Evolutionary conservation across 164 flowering plant species (phyloP), one percentile per base, ranked within the genome.

Genomic region (Houttuynia cordata): DNA sequence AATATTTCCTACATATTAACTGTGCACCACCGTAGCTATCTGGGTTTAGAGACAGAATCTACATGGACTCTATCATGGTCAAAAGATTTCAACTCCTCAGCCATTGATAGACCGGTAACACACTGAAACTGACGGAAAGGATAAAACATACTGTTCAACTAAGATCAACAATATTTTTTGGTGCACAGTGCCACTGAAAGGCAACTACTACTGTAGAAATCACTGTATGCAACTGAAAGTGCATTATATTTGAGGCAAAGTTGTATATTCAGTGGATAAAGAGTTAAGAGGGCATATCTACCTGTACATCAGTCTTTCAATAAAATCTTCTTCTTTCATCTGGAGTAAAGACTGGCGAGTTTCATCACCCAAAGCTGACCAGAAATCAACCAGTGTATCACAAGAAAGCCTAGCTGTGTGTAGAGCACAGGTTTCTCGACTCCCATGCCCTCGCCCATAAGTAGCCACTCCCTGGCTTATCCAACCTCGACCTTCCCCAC

Each of bases 301-400:
- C 99, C 99, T 86, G 79, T 79, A 86, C 92, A 84, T 93, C 19
- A 93, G 97, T 76, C 97, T 85, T 76, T 89, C 99, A 56, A 90
- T 88, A 71, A 88, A 93, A 83, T 93, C 99, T 66, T 93, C 99
- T 77, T 93, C 99, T 71, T 93, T 93, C 99, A 93, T 86, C 67
- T 81, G 81, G 45, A 93, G 64, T 57, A 93, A 86, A 71, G 99
- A 93, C 12, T 70, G 87, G 25, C 86, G 84, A 66, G 95, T 86
- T 68, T 90, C 99, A 53, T 93, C 96, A 51, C 96, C 96, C 53
- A 88, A 80, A 8, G 91, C 95, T 12, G 95, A 88, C 99, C 99
- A 93, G 64, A 90, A 93, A 80, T 90, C 99, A 57, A 90, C 92
- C 76, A 93, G 70, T 18, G 97, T 87, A 64, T 90, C 96, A 66